Evolutionary conservation across 305 asterid species (phyloP).

Genomic region (Solanum chacoense): DNA sequence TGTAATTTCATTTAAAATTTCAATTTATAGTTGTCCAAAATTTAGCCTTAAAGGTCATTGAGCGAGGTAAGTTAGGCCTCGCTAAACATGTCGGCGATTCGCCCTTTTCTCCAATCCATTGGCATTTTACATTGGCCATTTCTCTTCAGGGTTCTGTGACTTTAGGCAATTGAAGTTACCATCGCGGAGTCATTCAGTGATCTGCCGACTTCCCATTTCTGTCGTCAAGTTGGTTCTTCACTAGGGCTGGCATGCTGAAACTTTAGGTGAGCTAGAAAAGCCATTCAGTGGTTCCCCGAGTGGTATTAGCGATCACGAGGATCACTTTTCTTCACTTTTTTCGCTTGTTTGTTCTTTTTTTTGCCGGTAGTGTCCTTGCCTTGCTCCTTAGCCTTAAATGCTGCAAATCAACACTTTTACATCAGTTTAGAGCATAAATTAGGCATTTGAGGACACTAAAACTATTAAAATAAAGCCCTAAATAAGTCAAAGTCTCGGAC

Average conservation of each 20-base stretch:
- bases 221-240: background rate
- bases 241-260: background rate
- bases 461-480: background rate
- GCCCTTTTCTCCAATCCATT: background rate
- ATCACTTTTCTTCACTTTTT: background rate
- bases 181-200: background rate
- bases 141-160: background rate
- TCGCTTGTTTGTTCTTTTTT: background rate
- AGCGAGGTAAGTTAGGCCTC: background rate
- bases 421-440: background rate
- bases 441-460: background rate
- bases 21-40: background rate
- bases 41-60: background rate
- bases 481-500: background rate
- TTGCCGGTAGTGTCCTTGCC: background rate
- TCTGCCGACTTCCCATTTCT: too few species aligned
- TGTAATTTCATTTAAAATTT: too few species aligned
- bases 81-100: background rate
- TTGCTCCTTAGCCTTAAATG: background rate
- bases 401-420: background rate
- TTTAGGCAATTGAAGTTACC: background rate
- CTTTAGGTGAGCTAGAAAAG: background rate
- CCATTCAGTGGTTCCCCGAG: background rate
- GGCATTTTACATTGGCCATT: background rate
- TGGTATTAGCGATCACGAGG: background rate